phyloP scores from a whole-genome alignment of 768 basidiomycete species.

The Neoboletus brunneissimus region DNA sequence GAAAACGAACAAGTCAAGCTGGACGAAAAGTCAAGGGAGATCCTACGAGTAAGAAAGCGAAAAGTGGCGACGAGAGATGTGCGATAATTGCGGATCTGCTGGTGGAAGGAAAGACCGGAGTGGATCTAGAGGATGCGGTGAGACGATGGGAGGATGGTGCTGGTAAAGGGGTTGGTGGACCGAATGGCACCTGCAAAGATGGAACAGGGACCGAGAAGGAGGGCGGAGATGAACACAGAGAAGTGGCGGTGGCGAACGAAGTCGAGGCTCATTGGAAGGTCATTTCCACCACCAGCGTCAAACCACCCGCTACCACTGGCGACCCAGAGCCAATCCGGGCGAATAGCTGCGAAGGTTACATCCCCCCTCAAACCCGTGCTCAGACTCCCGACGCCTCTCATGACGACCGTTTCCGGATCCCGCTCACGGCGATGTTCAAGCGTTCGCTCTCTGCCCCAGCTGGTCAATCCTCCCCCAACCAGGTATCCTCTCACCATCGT shows the following conservation, averaged over 20 bases:
- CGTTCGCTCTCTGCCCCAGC: constrained; percentile 60
- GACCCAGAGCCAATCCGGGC: neutral
- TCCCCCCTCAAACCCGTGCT: constrained; percentile 21
- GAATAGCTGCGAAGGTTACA: constrained; percentile 2
- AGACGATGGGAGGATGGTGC: constrained; percentile 42
- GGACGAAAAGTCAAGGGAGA: constrained; percentile 31
- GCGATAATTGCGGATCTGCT: constrained; percentile 66
- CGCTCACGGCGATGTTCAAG: constrained; percentile 64
- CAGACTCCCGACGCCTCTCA: constrained; percentile 28
- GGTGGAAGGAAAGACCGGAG: constrained; percentile 63
- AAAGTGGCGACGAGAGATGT: constrained; percentile 51
- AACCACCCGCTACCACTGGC: neutral
- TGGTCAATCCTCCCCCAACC: constrained; percentile 16
- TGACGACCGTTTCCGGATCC: constrained; percentile 40
- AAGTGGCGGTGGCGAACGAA: constrained; percentile 16
- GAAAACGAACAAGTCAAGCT: constrained; percentile 29
- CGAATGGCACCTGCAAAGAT: constrained; percentile 4
- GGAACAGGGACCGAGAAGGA: constrained; percentile 4
- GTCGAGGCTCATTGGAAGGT: constrained; percentile 7
- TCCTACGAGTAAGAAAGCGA: constrained; percentile 28
- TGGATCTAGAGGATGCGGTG: constrained; percentile 59
- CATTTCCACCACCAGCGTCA: neutral
- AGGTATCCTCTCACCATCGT: constrained; percentile 15
- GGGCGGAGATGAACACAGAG: constrained; percentile 27
- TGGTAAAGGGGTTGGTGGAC: constrained; percentile 1